Evolutionary conservation across 345 rosid species (phyloP).

Genomic region (Gossypium rotundifolium): DNA sequence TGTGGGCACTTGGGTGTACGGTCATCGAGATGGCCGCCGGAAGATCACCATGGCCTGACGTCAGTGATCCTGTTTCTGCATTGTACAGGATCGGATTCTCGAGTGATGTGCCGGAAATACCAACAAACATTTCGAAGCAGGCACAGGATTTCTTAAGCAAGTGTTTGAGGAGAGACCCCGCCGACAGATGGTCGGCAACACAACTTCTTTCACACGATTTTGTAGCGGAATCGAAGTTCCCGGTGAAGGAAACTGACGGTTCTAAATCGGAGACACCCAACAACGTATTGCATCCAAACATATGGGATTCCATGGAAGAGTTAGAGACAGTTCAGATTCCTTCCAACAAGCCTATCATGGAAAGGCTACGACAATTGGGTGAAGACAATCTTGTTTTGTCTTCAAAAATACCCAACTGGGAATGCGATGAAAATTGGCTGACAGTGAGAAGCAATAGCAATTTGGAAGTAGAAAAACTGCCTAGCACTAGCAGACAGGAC

Average conservation of each 20-base stretch:
- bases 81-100: conserved; percentile 50
- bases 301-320: conserved; percentile 32
- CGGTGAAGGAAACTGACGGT: background rate
- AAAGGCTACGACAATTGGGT: conserved; percentile 35
- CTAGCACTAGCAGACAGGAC: background rate
- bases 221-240: conserved; percentile 2
- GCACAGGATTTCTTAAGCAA: conserved; percentile 43
- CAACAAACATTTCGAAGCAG: conserved; percentile 30
- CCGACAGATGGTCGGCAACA: conserved; percentile 42
- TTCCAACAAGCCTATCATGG: conserved; percentile 12
- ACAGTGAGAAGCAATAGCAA: conserved; percentile 34
- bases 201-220: conserved; percentile 45
- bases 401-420: conserved; percentile 22
- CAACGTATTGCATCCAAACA: conserved; percentile 27
- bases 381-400: conserved; percentile 2
- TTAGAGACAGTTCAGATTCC: conserved; percentile 8
- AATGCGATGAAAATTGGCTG: conserved; percentile 38
- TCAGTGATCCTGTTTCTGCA: conserved; percentile 36
- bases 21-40: conserved; percentile 57
- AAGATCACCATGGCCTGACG: conserved; percentile 32
- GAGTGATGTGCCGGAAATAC: conserved; percentile 33
- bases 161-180: conserved; percentile 49
- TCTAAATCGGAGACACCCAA: conserved; percentile 30
- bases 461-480: background rate
- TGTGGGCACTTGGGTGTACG: conserved; percentile 67